Percentiles rank a stretch among this genome's conserved stretches.
phyloP scores from a whole-genome alignment of 805 yeast species.

The Zygotorulaspora sp. region DNA sequence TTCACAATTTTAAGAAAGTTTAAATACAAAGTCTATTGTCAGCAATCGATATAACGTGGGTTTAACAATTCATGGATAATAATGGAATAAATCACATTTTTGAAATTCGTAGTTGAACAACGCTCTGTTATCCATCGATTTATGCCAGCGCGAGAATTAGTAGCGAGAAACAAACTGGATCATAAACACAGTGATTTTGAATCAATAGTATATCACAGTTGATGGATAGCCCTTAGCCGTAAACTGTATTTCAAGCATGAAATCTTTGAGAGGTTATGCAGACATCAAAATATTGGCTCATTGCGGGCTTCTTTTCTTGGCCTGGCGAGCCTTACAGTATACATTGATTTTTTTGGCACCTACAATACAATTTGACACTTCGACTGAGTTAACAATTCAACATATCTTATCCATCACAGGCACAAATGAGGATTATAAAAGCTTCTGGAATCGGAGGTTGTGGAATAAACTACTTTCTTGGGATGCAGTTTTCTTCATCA shows the following conservation, averaged over 20 bases:
- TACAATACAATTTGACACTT: slow-evolving; percentile 29
- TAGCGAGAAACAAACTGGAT: too few relatives aligned
- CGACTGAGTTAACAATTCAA: slow-evolving; percentile 26
- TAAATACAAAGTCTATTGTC: too few relatives aligned
- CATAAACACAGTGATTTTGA: too few relatives aligned
- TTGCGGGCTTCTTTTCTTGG: slow-evolving; percentile 7
- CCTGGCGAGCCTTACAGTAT: slow-evolving; percentile 24
- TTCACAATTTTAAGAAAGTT: too few relatives aligned
- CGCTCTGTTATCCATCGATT: too few relatives aligned
- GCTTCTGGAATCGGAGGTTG: slow-evolving; percentile 28
- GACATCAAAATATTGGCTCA: slow-evolving; percentile 1
- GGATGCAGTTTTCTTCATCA: slow-evolving; percentile 79
- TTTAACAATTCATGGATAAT: too few relatives aligned
- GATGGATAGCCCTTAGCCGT: background rate
- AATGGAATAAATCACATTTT: too few relatives aligned
- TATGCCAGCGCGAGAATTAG: too few relatives aligned
- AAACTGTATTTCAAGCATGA: background rate
- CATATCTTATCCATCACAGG: slow-evolving; percentile 6
- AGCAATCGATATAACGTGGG: too few relatives aligned
- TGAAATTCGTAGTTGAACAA: too few relatives aligned
- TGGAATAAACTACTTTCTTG: slow-evolving; percentile 61
- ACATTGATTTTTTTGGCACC: slow-evolving; percentile 24
- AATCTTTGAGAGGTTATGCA: background rate
- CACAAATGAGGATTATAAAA: background rate
- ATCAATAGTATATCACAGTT: too few relatives aligned